Percentiles rank a stretch among this genome's conserved stretches.
Conservation (phyloP, 805 yeast species). For the Clavispora phyllophila region DNA sequence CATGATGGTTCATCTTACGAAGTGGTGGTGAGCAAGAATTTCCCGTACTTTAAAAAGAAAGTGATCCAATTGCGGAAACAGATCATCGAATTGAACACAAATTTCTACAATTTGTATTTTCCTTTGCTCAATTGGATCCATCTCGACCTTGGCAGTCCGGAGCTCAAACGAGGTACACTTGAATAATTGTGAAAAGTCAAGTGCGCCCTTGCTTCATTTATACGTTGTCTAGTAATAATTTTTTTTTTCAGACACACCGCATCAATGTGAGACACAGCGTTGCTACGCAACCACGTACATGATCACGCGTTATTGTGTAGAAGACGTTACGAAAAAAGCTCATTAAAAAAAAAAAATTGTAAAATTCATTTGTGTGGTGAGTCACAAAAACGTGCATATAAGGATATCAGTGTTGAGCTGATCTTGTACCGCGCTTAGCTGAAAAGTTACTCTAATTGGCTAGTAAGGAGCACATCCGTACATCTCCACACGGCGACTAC, state of each 20-base stretch:
- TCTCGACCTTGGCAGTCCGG: slow-evolving; percentile 16
- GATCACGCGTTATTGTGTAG: not conserved
- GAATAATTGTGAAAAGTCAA: not conserved
- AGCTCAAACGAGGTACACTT: not conserved
- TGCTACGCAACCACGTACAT: too few relatives aligned
- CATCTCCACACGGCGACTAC: slow-evolving; percentile 5
- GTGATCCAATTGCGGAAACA: slow-evolving; percentile 1
- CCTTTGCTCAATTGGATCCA: slow-evolving; percentile 28
- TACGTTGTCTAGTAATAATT: too few relatives aligned
- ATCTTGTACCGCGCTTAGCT: slow-evolving; percentile 39
- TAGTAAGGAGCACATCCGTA: slow-evolving; percentile 10
- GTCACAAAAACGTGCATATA: slow-evolving; percentile 8
- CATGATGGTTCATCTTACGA: not conserved
- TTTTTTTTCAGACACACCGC: too few relatives aligned
- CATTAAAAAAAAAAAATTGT: not conserved
- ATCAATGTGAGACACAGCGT: too few relatives aligned
- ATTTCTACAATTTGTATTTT: slow-evolving; percentile 18
- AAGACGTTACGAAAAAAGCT: not conserved
- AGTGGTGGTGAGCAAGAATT: not conserved
- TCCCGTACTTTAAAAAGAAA: not conserved
- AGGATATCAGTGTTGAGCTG: slow-evolving; percentile 10
- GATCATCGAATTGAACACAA: slow-evolving; percentile 2
- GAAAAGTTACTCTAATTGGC: slow-evolving; percentile 28
- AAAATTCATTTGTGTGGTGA: slow-evolving; percentile 1
- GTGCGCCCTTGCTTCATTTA: too few relatives aligned